Conservation (phyloP, 2,329 filamentous ascomycete genomes). For the Penicillium sp. region DNA sequence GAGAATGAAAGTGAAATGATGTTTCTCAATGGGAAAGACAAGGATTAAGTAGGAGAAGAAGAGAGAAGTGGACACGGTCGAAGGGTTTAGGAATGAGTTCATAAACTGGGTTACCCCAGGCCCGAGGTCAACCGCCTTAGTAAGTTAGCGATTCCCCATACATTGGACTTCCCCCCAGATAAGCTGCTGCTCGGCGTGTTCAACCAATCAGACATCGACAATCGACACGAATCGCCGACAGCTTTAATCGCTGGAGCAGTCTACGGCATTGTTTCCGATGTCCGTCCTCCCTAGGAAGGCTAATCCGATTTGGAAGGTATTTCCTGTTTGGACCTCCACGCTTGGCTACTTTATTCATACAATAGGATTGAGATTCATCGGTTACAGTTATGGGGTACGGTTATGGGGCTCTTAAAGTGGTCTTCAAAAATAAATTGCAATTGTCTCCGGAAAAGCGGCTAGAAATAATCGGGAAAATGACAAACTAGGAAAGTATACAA, state of each 20-base stretch:
- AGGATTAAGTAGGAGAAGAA: slow-evolving; percentile 5
- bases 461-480: slow-evolving; percentile 3
- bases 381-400: background rate
- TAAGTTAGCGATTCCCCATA: slow-evolving; percentile 14
- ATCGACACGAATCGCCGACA: slow-evolving; percentile 14
- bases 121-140: slow-evolving; percentile 24
- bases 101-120: slow-evolving; percentile 18
- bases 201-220: slow-evolving; percentile 12
- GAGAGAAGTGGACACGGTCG: background rate
- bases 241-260: background rate
- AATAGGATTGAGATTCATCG: background rate
- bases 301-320: background rate
- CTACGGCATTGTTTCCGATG: background rate
- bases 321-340: background rate
- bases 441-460: slow-evolving; percentile 1
- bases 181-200: slow-evolving; percentile 20
- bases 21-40: background rate
- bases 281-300: background rate
- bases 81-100: slow-evolving; percentile 11
- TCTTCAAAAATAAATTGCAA: background rate
- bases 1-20: background rate
- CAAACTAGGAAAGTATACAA: slow-evolving; percentile 8
- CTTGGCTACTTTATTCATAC: background rate
- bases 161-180: slow-evolving; percentile 12
- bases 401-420: background rate